Base-by-base conservation (phyloP, 2,329 filamentous ascomycete species). In the Parascedosporium putredinis region DNA sequence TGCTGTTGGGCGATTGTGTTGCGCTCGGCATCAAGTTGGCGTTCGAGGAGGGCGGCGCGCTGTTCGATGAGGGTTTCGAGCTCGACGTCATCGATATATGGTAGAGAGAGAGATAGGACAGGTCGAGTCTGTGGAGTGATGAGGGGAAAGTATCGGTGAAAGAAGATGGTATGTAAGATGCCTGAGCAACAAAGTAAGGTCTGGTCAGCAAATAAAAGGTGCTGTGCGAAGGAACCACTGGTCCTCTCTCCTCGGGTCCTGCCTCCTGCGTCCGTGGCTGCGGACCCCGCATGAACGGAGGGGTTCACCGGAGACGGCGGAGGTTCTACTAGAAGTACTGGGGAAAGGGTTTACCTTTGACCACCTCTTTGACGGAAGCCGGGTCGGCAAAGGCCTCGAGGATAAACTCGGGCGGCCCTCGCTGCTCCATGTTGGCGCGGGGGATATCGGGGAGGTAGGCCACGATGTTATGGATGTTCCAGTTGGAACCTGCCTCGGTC, bases 81-180 rank as follows among this genome's bases (percentile, higher is more conserved):
- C 66, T 95, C 88, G 56, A 85, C 84, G 62, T 96, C 88, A 63
- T 89, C 82, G 61, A 97, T 86, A 60, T 87, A 86, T 47, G 93
- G 90, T 24, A 97, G 79, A 29, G 88, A 90, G 54, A 95, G 78
- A 67, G 95, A 90, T 56, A 96, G 83, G 55, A 96, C 82, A 62
- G 96, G 90, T 69, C 88, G 84, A 55, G 88, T 89, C 55, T 81
- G 79, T 5, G 93, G 91, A 38, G 79, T 74, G 58, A 96, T 78
- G 52, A 88, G 83, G 51, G 88, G 88, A 74, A 97, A 96, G 78
- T 91, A 95, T 62, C 93, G 86, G 72, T 96, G 90, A 77, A 97
- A 97, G 80, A 97, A 98, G 66, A 97, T 96, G 47, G 90, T 94
- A 67, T 96, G 90, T 46, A 97, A 78, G 64, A 96, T 86, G 55